Base-by-base conservation (phyloP, 2,329 filamentous ascomycete species). In the Neofusicoccum sp. region DNA sequence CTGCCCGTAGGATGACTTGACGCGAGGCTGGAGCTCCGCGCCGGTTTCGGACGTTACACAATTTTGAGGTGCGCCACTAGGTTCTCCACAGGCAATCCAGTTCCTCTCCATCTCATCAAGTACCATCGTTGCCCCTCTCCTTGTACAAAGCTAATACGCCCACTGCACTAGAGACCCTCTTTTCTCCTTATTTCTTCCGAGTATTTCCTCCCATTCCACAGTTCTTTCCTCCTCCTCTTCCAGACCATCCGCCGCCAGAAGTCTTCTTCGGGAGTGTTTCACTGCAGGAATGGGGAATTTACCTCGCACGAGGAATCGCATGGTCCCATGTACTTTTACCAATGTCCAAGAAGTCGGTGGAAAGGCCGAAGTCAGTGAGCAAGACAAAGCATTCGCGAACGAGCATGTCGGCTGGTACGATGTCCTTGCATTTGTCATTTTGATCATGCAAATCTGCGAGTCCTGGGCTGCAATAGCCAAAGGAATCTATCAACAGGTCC, bases 1-100 rank as follows among this genome's bases (percentile, higher is more conserved):
- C 48, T 76, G 75, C 6, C 69, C 64, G 74, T 70, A 76, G 2
- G 73, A 76, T 7, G 74, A 74, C 40, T 65, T 65, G 24, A 60
- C 12, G 34, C 40, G 30, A 12, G 14, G 8, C 31, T 20, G 14
- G 6, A 40, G 6, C 34, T 53, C 49, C 49, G 36, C 26, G 16
- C 31, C 14, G 12, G 34, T 24, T 6, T 30, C 20, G 4, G 6
- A 6, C 7, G 2, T 12, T 20, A 20, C 20, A 20, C 20, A 2
- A 2, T 20, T 20, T 20, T 20, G 20, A 2, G 2, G 20, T 20
- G 20, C 33, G 20, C 20, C 16, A 38, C 7, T 9, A 7, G 11
- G 20, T 9, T 53, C 33, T 28, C 48, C 5, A 14, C 31, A 36
- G 16, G 9, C 31, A 6, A 6, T 9, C 20, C 8, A 5, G 24